Evolutionary conservation across 345 rosid species (phyloP), one percentile per base, ranked within the genome.

Genomic region (Euphorbia peplus): DNA sequence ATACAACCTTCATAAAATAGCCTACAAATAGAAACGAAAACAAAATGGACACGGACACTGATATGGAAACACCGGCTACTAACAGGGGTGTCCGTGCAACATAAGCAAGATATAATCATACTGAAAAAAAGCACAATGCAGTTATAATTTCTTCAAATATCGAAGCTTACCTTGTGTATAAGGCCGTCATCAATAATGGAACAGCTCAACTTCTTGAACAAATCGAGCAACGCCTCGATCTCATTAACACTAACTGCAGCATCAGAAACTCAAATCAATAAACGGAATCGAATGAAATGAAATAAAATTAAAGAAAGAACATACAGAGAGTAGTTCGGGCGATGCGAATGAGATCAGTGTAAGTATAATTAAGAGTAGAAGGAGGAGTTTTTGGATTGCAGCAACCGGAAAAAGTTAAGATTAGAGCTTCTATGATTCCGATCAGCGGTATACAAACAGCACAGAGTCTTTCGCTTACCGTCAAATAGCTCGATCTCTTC

Each of bases 351-450:
- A 83, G 75, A 30, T 83, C 83, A 25, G 47, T 51, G 67, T 76
- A 66, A 51, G 77, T 68, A 71, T 62, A 76, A 4, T 4, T 77
- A 64, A 54, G 73, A 37, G n/a, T 69, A 64, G 50, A 62, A 30
- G 26, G 76, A 10, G 64, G 68, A 25, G 66, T 56, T 53, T 30
- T 74, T 65, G 26, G 67, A 55, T 47, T 55, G 71, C 81, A 79
- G 82, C 89, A 85, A 39, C 80, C 70, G 18, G 57, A 22, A 28
- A 81, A 64, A 65, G 66, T 56, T 21, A 79, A 63, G 39, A 74
- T 47, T 39, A 65, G 60, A 16, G 68, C 73, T 68, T 81, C 75
- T 35, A 72, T 30, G 6, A 81, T 12, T 19, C 58, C 72, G 0
- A 83, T 25, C 2, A 81, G 15, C 21, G 89, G 81, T 37, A 67